phyloP scores from a whole-genome alignment of 371 early-diverging fungal species.

The Mucor plumbeus region DNA sequence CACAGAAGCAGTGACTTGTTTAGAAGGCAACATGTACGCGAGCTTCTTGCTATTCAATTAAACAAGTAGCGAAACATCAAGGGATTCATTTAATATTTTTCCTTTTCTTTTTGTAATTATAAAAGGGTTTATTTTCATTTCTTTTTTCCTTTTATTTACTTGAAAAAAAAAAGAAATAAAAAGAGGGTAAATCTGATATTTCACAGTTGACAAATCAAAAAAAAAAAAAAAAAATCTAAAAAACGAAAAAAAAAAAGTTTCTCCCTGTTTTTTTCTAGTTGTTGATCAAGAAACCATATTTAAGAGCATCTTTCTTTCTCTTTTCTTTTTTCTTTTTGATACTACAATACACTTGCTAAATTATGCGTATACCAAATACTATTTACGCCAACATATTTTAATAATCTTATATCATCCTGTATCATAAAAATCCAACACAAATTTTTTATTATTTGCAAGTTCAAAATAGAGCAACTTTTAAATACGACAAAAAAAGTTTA shows the following conservation, averaged over 20 bases:
- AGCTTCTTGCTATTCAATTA: not conserved
- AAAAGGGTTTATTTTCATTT: constrained; percentile 3
- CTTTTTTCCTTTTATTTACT: not conserved
- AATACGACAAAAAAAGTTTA: constrained; percentile 10
- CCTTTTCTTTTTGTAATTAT: not conserved
- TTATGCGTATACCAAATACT: constrained; percentile 25
- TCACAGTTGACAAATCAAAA: too few species aligned
- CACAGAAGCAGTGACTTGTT: constrained; percentile 4
- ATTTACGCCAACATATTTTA: constrained; percentile 1
- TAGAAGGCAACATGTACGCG: not conserved
- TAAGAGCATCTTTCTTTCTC: not conserved
- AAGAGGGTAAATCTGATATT: not conserved
- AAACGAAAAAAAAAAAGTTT: not conserved
- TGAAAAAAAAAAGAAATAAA: not conserved
- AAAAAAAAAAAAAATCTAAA: not conserved
- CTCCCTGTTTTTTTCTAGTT: constrained; percentile 12
- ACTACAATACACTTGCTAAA: constrained; percentile 1
- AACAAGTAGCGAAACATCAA: not conserved
- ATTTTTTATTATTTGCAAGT: constrained; percentile 5
- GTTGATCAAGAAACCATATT: constrained; percentile 6
- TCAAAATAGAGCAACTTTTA: constrained; percentile 4
- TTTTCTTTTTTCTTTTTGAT: not conserved
- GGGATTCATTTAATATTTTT: not conserved
- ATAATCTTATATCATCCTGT: constrained; percentile 7
- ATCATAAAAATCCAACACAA: constrained; percentile 16